Conservation (phyloP, 257 asterid species). For the Petunia secreta region DNA sequence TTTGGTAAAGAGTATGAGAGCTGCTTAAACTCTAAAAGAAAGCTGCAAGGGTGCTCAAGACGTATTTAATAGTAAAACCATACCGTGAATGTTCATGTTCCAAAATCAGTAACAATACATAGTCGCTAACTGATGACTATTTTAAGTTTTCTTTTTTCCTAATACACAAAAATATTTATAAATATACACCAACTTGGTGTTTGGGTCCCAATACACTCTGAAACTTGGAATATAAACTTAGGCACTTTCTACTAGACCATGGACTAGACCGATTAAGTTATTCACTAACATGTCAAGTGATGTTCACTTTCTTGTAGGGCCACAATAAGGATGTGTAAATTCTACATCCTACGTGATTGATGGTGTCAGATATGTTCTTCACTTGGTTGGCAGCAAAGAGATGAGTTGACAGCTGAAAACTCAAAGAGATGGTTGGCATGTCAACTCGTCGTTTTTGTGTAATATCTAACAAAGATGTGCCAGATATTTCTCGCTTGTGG, state of each 20-base stretch:
- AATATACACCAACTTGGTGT: neutral
- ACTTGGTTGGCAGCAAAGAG: too few relatives aligned
- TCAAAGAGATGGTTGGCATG: too few relatives aligned
- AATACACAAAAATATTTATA: neutral
- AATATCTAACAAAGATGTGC: too few relatives aligned
- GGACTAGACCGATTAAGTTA: neutral
- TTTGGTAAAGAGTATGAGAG: neutral
- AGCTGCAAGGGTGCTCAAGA: neutral
- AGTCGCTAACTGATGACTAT: neutral
- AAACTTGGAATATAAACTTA: too few relatives aligned
- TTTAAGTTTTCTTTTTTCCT: neutral
- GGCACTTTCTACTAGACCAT: neutral
- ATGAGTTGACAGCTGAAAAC: too few relatives aligned
- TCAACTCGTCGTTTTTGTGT: too few relatives aligned
- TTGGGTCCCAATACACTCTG: neutral
- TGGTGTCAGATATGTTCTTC: too few relatives aligned
- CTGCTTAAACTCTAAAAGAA: slow-evolving; percentile 8
- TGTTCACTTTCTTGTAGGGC: neutral
- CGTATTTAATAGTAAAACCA: neutral
- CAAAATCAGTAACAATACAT: neutral
- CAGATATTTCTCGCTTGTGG: too few relatives aligned
- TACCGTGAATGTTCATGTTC: neutral
- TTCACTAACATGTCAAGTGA: neutral
- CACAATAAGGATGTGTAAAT: neutral
- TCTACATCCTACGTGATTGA: too few relatives aligned